Percentiles rank a stretch among this genome's conserved stretches.
Conservation (phyloP, 768 basidiomycete genomes). For the Neoboletus brunneissimus region DNA sequence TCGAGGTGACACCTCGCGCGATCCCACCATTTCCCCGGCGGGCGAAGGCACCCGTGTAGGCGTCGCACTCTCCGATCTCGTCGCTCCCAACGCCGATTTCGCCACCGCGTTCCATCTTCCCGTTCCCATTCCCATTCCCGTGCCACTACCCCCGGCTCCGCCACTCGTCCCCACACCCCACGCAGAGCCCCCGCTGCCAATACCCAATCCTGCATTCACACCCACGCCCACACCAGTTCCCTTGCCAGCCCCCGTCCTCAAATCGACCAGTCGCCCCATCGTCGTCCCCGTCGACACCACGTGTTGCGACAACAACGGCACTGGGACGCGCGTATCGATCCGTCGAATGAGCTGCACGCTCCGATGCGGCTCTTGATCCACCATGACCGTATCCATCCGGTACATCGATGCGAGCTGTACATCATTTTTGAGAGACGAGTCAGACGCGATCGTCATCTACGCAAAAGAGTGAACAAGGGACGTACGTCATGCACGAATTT, state of each 20-base stretch:
- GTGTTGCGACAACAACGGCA: slow-evolving; percentile 60
- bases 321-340: slow-evolving; percentile 77
- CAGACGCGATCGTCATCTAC: not conserved
- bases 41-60: slow-evolving; percentile 23
- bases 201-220: not conserved
- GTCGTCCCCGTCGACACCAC: slow-evolving; percentile 32
- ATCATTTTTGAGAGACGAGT: not conserved
- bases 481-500: slow-evolving; percentile 80
- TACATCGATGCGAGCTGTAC: slow-evolving; percentile 71
- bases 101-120: slow-evolving; percentile 21
- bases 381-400: slow-evolving; percentile 78
- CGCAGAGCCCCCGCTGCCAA: not conserved
- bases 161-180: not conserved
- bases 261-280: slow-evolving; percentile 61
- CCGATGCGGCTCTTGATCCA: slow-evolving; percentile 89
- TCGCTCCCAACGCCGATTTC: slow-evolving; percentile 8
- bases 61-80: slow-evolving; percentile 3
- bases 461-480: not conserved
- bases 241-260: too few relatives aligned
- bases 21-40: not conserved
- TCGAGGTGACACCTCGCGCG: slow-evolving; percentile 11
- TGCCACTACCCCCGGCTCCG: not conserved
- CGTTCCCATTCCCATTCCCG: not conserved
- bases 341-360: slow-evolving; percentile 82
- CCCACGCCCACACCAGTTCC: slow-evolving; percentile 1